Base-by-base conservation (phyloP, 345 rosid species). In the Pugionium cornutum region DNA sequence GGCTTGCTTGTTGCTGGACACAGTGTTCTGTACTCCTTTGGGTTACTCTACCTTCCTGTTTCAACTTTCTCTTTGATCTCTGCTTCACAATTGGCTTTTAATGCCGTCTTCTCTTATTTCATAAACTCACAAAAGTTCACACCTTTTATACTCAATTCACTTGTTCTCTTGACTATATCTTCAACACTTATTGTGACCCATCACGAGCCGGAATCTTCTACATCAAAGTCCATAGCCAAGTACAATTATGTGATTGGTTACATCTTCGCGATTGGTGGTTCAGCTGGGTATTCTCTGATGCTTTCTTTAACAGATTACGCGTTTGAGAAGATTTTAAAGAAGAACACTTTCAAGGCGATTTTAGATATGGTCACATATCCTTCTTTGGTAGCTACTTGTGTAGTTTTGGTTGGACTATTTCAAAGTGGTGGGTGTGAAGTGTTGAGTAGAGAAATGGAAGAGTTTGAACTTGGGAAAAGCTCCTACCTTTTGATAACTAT, bases 401-500 rank as follows among this genome's bases (percentile, higher is more conserved):
- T 9, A 5, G 67, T 66, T 52, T 7, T 36, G 60, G 68, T 47
- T 26, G 79, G 73, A 28, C 37, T 70, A 1, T 70, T 70, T 33
- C 59, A 11, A 44, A 70, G 76, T 61, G 79, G 76, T 50, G 72
- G 70, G 2, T 70, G 73, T 76, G 48, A 35, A 46, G 9, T 44
- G 18, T 30, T 76, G 41, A 42, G 48, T 6, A 49, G 18, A 9
- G 79, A 70, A 7, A 76, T 70, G 73, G 49, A 66, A 39, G 59
- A 66, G 44, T 84, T 60, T 45, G 6, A 53, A 10, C 58, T 75
- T 0, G 96, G 92, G 56, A 78, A 70, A 51, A 46, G 54, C 7
- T 78, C 83, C 0, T 76, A 76, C 30, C 3, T 76, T 35, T 37
- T 70, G 62, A 60, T 64, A 35, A 30, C 29, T 26, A 30, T 58